Base-by-base conservation (phyloP, 352 stramenopile species). In the Vaucheria bursata region DNA sequence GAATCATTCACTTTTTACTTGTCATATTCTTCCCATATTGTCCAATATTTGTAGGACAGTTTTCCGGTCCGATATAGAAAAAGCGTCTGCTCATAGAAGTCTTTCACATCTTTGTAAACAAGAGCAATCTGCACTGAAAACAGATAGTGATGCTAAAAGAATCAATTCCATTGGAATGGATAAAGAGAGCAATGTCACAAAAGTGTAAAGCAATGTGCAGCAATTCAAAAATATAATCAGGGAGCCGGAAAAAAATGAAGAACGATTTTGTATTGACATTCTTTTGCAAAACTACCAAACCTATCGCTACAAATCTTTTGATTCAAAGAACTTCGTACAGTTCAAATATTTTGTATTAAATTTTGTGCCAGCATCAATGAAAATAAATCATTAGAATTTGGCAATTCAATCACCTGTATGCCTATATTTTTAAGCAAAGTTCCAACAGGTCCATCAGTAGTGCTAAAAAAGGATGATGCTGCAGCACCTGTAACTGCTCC, bases 1-100 rank as follows among this genome's bases (percentile, higher is more conserved):
- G n/a, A n/a, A n/a, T n/a, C n/a, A n/a, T n/a, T n/a, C n/a, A n/a
- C n/a, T n/a, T n/a, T 25, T 59, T 25, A 59, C 45, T 25, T 59
- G 45, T 59, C 59, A 29, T 69, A 69, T 34, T 69, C 59, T 34
- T 69, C 59, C 59, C 59, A 69, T 4, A 69, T 69, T 6, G 6
- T 4, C 4, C 4, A 69, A 38, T 69, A 69, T 29, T 69, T 34
- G 34, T 69, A 18, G 5, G 59, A 69, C 59, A 69, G 59, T 64
- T 82, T 74, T 59, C 77, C 77, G 18, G 77, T 82, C 33, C 79
- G 78, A 73, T 82, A 82, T 0, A 82, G 69, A 53, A 82, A 82
- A 4, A 82, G 53, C n/a, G 77, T 82, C 69, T 82, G 77, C 32
- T 82, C 77, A 52, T 67, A 82, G 64, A 73, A 82, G 70, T 82